Evolutionary conservation across 768 basidiomycete genomes (phyloP).

Genomic region (Kwoniella sp.): DNA sequence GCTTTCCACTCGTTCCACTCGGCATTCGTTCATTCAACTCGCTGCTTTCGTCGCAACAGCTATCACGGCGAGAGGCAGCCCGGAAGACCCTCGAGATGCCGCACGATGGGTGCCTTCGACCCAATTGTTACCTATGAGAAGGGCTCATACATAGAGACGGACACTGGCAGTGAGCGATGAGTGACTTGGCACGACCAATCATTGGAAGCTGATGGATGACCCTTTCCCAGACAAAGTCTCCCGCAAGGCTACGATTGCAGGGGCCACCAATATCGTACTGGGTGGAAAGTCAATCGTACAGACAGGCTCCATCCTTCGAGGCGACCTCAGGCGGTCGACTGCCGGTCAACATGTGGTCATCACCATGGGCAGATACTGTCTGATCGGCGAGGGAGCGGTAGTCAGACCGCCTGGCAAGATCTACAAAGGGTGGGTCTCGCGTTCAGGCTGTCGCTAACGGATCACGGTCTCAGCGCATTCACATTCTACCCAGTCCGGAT

Average conservation of each 20-base stretch:
- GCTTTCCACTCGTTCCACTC: neutral
- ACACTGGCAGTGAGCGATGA: constrained; percentile 33
- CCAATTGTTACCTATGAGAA: constrained; percentile 38
- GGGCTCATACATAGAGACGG: constrained; percentile 39
- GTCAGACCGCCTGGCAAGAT: constrained; percentile 56
- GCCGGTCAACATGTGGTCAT: constrained; percentile 92
- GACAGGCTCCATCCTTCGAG: constrained; percentile 76
- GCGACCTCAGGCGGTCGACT: constrained; percentile 82
- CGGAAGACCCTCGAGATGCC: neutral
- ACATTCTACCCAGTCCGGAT: constrained; percentile 99
- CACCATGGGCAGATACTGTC: constrained; percentile 85
- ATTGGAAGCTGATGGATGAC: neutral
- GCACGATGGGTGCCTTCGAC: constrained; percentile 43
- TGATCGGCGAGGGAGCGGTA: constrained; percentile 82
- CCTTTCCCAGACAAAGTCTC: constrained; percentile 71
- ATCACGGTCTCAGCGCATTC: constrained; percentile 29
- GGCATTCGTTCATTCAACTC: neutral
- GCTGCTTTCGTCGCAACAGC: neutral
- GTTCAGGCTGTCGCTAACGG: constrained; percentile 12
- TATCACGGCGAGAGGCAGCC: neutral
- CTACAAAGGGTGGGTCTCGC: constrained; percentile 52
- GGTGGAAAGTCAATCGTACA: constrained; percentile 96
- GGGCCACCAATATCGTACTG: constrained; percentile 93
- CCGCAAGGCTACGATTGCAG: constrained; percentile 80
- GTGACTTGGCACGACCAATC: neutral